Percentiles rank a stretch among this genome's conserved stretches.
phyloP scores from a whole-genome alignment of 306 rosid species.

The Casuarina cunninghamiana region DNA sequence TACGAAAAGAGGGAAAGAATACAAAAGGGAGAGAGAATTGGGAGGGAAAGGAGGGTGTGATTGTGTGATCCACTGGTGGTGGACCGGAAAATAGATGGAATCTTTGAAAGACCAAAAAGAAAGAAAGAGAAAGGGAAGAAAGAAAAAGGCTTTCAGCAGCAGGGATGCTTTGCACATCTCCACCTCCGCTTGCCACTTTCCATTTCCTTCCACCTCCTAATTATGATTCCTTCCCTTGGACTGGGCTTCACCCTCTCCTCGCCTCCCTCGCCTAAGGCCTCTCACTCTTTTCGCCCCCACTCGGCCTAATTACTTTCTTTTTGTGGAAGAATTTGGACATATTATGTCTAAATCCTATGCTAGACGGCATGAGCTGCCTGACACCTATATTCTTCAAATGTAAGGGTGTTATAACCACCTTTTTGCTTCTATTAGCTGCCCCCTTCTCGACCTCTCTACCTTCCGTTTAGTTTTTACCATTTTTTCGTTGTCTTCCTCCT shows the following conservation, averaged over 20 bases:
- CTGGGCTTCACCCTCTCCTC: not conserved
- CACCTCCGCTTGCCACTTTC: conserved; percentile 5
- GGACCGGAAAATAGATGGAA: conserved; percentile 77
- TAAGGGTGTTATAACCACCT: conserved; percentile 28
- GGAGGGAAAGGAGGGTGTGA: conserved; percentile 33
- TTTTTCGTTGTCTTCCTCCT: not conserved
- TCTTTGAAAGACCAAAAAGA: conserved; percentile 59
- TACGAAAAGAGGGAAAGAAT: conserved; percentile 31
- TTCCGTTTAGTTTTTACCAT: not conserved
- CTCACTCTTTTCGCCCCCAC: not conserved
- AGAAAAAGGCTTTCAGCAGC: not conserved
- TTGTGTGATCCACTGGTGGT: conserved; percentile 53
- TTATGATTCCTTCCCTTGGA: conserved; percentile 10
- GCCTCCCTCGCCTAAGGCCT: not conserved
- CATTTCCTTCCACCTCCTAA: not conserved
- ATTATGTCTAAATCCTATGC: not conserved
- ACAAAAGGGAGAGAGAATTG: conserved; percentile 6
- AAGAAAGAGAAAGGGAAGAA: conserved; percentile 23
- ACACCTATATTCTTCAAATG: conserved; percentile 38
- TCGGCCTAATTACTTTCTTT: too few relatives aligned
- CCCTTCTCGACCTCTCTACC: not conserved
- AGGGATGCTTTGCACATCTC: not conserved
- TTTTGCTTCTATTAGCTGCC: not conserved
- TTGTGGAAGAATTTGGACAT: conserved; percentile 10
- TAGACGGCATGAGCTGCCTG: conserved; percentile 11